These are phyloP conservation scores for Malus asiatica DNA, from an alignment of 306 rosid genomes.

Conservation along the genomic window DNA sequence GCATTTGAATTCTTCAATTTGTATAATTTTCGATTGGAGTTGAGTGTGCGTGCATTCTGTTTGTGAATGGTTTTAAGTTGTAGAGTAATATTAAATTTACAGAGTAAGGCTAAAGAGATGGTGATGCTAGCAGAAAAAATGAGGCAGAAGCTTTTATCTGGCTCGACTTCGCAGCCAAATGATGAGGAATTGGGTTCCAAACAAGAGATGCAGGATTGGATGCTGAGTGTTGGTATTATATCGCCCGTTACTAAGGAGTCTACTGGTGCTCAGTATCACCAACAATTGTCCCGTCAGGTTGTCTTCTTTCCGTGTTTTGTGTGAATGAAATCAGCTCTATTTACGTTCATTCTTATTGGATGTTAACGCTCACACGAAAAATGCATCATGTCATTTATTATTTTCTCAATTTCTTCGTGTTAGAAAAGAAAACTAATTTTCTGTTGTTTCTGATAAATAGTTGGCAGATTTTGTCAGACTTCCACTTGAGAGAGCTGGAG, in stretches of 20 bases:
- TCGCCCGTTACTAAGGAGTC: conserved; percentile 98
- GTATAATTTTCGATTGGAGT: background rate
- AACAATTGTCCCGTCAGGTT: conserved; percentile 94
- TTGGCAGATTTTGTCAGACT: conserved; percentile 85
- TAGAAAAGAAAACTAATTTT: conserved; percentile 4
- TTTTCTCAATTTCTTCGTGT: background rate
- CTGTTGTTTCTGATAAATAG: conserved; percentile 32
- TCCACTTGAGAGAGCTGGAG: conserved; percentile 92
- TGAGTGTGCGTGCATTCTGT: background rate
- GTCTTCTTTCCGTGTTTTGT: conserved; percentile 7
- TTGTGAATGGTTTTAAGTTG: conserved; percentile 10
- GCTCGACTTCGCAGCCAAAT: conserved; percentile 54
- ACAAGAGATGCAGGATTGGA: conserved; percentile 94
- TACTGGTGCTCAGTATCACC: conserved; percentile 94
- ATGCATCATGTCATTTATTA: background rate
- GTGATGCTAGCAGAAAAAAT: conserved; percentile 95
- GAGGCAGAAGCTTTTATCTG: conserved; percentile 83
- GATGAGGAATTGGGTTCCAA: conserved; percentile 92
- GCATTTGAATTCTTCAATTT: background rate
- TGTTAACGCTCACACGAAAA: background rate
- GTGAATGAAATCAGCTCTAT: background rate
- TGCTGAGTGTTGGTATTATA: conserved; percentile 87
- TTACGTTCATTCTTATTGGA: background rate
- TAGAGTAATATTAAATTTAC: conserved; percentile 30
- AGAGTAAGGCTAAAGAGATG: conserved; percentile 99